phyloP scores from a whole-genome alignment of 169 alveolate species.

The Plasmodium inui region DNA sequence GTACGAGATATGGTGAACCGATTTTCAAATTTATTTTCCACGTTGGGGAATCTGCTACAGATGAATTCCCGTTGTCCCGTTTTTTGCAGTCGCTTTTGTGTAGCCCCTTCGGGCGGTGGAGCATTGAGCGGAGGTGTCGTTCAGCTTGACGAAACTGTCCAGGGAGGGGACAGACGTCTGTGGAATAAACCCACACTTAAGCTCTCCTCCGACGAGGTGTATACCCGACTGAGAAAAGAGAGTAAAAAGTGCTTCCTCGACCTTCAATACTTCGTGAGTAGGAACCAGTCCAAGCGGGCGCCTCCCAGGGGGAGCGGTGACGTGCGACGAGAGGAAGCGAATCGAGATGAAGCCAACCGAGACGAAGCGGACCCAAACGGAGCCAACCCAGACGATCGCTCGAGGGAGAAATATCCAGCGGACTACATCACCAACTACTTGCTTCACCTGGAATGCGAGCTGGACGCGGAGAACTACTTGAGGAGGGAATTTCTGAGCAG shows the following conservation, averaged over 20 bases:
- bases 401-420: neutral
- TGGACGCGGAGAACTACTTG: neutral
- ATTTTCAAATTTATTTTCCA: conserved; percentile 35
- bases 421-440: conserved; percentile 22
- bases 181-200: neutral
- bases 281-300: neutral
- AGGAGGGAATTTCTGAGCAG: neutral
- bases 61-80: conserved; percentile 24
- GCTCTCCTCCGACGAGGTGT: neutral
- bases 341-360: no score
- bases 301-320: neutral
- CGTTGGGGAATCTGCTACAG: conserved; percentile 12
- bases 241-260: conserved; percentile 22
- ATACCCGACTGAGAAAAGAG: neutral
- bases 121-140: neutral
- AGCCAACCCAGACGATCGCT: neutral
- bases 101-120: neutral
- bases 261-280: conserved; percentile 42
- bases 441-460: conserved; percentile 5
- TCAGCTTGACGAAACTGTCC: neutral
- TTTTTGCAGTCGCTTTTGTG: neutral
- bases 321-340: neutral
- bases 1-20: conserved; percentile 4
- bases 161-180: neutral
- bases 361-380: no score